Conservation (phyloP, 2,329 filamentous ascomycete genomes). For the Madurella fahalii region DNA sequence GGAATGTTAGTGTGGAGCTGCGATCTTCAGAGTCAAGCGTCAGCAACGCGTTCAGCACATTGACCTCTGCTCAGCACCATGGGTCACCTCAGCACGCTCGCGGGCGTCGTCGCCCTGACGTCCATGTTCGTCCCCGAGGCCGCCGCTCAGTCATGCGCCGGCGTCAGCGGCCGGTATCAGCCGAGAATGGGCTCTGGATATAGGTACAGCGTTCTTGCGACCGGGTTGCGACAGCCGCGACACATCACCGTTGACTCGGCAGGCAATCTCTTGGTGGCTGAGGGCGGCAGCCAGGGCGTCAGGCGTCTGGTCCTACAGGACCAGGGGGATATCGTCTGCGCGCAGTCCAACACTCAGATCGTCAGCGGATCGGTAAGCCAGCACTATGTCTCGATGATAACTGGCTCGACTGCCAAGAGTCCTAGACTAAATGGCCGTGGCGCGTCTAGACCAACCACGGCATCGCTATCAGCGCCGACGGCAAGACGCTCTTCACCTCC, state of each 20-base stretch:
- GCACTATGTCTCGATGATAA: background rate
- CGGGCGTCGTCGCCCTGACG: conserved; percentile 3
- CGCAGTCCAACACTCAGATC: conserved; percentile 15
- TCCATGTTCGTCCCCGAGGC: conserved; percentile 4
- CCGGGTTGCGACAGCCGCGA: conserved; percentile 19
- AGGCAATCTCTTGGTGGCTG: conserved; percentile 23
- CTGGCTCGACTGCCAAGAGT: background rate
- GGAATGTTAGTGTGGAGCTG: background rate
- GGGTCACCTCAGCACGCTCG: conserved; percentile 4
- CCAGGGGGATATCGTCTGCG: conserved; percentile 19
- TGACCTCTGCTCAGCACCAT: background rate
- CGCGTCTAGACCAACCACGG: conserved; percentile 29
- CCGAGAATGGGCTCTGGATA: conserved; percentile 22
- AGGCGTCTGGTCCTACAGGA: conserved; percentile 18
- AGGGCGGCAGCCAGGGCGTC: conserved; percentile 16
- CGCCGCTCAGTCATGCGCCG: conserved; percentile 12
- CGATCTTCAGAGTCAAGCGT: background rate
- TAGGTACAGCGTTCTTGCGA: conserved; percentile 18
- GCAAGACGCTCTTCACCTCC: conserved; percentile 35
- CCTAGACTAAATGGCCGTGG: too few species aligned
- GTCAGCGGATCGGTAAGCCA: conserved; percentile 14
- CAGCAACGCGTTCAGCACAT: background rate
- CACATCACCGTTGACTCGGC: conserved; percentile 22
- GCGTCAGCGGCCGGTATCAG: conserved; percentile 19
- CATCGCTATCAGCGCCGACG: conserved; percentile 30